Conservation (phyloP, 2,329 filamentous ascomycete species). For the Dactylellina haptotyla region DNA sequence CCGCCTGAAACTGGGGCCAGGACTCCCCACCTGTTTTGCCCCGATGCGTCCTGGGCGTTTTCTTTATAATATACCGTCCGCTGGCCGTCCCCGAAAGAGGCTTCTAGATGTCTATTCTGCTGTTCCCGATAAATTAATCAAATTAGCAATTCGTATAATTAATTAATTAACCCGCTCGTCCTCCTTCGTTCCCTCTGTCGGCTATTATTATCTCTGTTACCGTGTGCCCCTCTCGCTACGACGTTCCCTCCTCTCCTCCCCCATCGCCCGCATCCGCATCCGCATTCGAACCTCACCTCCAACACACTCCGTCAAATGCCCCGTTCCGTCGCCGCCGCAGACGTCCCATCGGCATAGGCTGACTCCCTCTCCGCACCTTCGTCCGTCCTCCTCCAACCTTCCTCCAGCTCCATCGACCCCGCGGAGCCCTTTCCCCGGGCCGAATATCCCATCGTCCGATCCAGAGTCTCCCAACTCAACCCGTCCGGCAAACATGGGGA, state of each 20-base stretch:
- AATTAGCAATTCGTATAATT: conserved; percentile 15
- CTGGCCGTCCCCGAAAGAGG: too few relatives aligned
- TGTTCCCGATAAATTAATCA: conserved; percentile 16
- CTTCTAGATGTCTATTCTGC: background rate
- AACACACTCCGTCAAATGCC: conserved; percentile 20
- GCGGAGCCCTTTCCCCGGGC: background rate
- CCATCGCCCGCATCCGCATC: conserved; percentile 19
- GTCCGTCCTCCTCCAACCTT: background rate
- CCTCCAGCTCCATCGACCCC: background rate
- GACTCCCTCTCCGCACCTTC: conserved; percentile 6
- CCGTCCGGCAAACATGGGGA: conserved; percentile 74
- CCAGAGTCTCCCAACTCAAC: background rate
- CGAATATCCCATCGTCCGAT: background rate
- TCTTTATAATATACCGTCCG: background rate
- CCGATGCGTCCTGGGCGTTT: background rate
- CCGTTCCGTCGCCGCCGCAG: background rate
- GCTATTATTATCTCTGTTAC: conserved; percentile 2
- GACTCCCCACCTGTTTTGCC: conserved; percentile 14
- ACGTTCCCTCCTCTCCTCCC: conserved; percentile 7
- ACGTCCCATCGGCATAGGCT: conserved; percentile 23
- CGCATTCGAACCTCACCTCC: conserved; percentile 1
- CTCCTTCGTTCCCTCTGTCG: too few relatives aligned
- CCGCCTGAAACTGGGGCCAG: conserved; percentile 1
- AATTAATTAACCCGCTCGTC: too few relatives aligned
- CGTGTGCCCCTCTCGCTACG: conserved; percentile 34